phyloP scores from a whole-genome alignment of 2,329 filamentous ascomycete genomes.

The Aspergillus persii region DNA sequence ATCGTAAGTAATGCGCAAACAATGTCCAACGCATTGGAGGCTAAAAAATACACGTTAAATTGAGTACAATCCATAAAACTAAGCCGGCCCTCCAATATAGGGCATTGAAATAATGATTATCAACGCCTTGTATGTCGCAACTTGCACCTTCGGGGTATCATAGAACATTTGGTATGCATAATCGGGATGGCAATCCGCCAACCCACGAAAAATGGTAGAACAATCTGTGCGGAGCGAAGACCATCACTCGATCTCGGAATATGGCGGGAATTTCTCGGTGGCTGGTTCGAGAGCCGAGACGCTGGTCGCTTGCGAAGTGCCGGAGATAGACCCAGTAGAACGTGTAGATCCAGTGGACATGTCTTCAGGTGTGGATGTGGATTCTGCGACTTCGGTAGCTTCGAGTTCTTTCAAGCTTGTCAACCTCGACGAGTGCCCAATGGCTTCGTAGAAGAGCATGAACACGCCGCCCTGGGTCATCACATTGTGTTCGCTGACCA shows the following conservation, averaged over 20 bases:
- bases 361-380: constrained; percentile 24
- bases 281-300: constrained; percentile 18
- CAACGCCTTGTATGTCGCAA: constrained; percentile 12
- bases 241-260: constrained; percentile 14
- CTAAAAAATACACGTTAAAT: not conserved
- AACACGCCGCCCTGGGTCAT: constrained; percentile 79
- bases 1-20: not conserved
- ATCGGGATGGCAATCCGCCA: not conserved
- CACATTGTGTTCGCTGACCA: constrained; percentile 70
- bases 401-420: constrained; percentile 2
- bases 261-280: constrained; percentile 1
- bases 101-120: not conserved
- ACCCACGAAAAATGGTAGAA: not conserved
- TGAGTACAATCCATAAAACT: not conserved
- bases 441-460: constrained; percentile 93
- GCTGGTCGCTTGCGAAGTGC: constrained; percentile 30
- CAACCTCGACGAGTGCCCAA: constrained; percentile 42
- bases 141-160: constrained; percentile 17
- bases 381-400: constrained; percentile 8
- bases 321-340: constrained; percentile 25
- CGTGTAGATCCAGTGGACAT: constrained; percentile 26
- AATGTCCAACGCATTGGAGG: not conserved
- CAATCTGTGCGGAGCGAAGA: constrained; percentile 1
- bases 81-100: not conserved
- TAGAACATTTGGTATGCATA: constrained; percentile 12